Evolutionary conservation across 352 stramenopile species (phyloP).

Genomic region (Pythium apleroticum): DNA sequence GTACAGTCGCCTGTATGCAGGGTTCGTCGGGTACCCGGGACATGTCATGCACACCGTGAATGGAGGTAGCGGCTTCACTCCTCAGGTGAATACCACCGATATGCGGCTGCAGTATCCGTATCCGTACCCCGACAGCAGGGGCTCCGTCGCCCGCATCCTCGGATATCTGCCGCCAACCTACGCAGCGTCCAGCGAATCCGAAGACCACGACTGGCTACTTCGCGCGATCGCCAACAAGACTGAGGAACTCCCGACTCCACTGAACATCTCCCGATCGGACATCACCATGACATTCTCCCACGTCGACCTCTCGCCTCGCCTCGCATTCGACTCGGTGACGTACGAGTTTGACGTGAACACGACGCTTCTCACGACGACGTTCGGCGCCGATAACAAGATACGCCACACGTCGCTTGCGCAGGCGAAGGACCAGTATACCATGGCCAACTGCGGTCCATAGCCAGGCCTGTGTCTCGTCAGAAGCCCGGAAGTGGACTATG

Average conservation of each 20-base stretch:
- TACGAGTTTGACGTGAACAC: constrained; percentile 12
- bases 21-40: neutral
- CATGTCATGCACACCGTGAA: neutral
- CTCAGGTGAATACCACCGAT: too few relatives aligned
- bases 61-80: too few relatives aligned
- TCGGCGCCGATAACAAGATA: neutral
- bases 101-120: too few relatives aligned
- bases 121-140: too few relatives aligned
- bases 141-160: neutral
- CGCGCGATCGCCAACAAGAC: too few relatives aligned
- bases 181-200: neutral
- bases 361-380: neutral
- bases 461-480: neutral
- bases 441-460: constrained; percentile 1
- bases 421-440: neutral
- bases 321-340: constrained; percentile 18
- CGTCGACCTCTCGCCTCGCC: neutral
- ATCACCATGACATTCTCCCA: constrained; percentile 13
- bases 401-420: neutral
- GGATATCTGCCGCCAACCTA: too few relatives aligned
- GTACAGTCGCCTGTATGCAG: neutral
- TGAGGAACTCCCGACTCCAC: neutral
- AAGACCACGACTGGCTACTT: neutral
- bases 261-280: neutral
- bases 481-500: neutral